Conservation (phyloP, 140 eudicot genomes). For the Erigeron philadelphicus region DNA sequence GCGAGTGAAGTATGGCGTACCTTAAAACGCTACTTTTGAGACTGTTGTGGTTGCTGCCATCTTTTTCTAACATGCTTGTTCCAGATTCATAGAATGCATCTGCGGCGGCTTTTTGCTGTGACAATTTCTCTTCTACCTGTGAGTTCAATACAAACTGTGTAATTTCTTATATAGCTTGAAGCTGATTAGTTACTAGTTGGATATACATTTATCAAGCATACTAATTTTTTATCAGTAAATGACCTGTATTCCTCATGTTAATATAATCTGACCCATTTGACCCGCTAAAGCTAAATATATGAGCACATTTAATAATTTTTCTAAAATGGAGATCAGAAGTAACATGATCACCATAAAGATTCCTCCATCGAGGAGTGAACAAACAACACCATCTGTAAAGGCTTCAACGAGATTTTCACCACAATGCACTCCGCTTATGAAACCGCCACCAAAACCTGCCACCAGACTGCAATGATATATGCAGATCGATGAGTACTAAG, state of each 20-base stretch:
- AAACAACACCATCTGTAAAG: constrained; percentile 49
- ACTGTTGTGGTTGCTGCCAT: too few relatives aligned
- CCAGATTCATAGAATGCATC: constrained; percentile 46
- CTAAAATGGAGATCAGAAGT: background rate
- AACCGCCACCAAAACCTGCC: constrained; percentile 81
- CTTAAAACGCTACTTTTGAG: too few relatives aligned
- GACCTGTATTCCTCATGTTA: too few relatives aligned
- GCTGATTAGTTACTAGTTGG: too few relatives aligned
- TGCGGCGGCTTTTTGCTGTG: constrained; percentile 40
- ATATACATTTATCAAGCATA: background rate
- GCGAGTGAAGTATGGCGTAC: too few relatives aligned
- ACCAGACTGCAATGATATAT: constrained; percentile 50
- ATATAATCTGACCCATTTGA: too few relatives aligned
- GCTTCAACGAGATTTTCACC: constrained; percentile 49
- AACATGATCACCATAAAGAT: constrained; percentile 44
- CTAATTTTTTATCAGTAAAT: too few relatives aligned
- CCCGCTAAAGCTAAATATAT: too few relatives aligned
- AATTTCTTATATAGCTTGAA: too few relatives aligned
- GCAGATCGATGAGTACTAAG: background rate
- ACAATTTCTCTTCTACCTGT: constrained; percentile 56
- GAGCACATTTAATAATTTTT: background rate
- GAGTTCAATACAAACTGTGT: background rate
- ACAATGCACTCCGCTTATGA: constrained; percentile 57
- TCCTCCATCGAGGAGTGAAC: constrained; percentile 77
- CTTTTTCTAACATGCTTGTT: constrained; percentile 37